Evolutionary conservation across 2,329 filamentous ascomycete genomes (phyloP), one percentile per base, ranked within the genome.

Genomic region (Ophiostoma triangulosporum): DNA sequence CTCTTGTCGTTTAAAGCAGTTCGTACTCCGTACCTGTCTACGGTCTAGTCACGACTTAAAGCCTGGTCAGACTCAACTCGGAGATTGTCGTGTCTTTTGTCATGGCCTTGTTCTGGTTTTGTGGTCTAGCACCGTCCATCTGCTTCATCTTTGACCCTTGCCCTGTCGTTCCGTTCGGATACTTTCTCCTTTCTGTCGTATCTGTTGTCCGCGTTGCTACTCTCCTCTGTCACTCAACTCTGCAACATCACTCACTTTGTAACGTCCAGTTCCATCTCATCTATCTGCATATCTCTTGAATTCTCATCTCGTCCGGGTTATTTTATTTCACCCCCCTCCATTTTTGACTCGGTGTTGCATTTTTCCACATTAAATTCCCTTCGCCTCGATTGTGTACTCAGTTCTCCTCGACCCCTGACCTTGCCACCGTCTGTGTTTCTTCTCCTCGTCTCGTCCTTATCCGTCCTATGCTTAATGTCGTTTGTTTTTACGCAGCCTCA

Each of bases 331-430:
- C 6, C 20, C 11, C 36, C 38, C 38, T 43, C 20, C 38, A 11
- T 20, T 33, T n/a, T 38, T 17, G 11, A 43, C 20, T 43, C 38
- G 22, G 11, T 14, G 38, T 43, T 43, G 38, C 38, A 43, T 43
- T 43, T 43, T 43, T 7, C 38, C 48, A 26, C 48, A 36, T 40
- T 38, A 27, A 15, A 14, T 27, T 38, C 20, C 20, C 32, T 49
- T 46, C 26, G 8, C 14, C 3, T 46, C 20, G 7, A 38, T n/a
- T 6, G 11, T 43, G 38, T 43, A 43, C 38, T 20, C 38, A 12
- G 38, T 26, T 43, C 51, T 29, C 27, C 43, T 52, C 17, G 40
- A 50, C 40, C 51, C 54, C 54, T 56, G 51, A 48, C 54, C 54
- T 33, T 51, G 51, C 43, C 29, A 51, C 33, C 24, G 48, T 54